Percentiles rank a stretch among this genome's conserved stretches.
Conservation (phyloP, 2,329 filamentous ascomycete species). For the Neofusicoccum cordaticola region DNA sequence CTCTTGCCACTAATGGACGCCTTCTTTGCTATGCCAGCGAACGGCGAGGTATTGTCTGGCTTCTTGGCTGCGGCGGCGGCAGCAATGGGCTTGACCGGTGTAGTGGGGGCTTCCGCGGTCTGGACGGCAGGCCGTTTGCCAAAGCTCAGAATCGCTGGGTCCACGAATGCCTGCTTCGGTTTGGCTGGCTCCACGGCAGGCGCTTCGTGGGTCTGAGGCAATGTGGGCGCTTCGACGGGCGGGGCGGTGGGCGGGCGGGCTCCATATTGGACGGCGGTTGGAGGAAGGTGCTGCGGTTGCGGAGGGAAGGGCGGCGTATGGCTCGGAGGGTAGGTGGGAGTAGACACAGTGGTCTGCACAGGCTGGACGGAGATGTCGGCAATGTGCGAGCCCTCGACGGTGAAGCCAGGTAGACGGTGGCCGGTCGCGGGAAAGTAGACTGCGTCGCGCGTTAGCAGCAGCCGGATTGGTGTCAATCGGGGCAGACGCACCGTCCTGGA, state of each 20-base stretch:
- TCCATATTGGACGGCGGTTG: constrained; percentile 25
- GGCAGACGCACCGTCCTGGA: constrained; percentile 62
- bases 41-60: constrained; percentile 38
- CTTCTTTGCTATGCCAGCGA: constrained; percentile 32
- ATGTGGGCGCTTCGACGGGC: constrained; percentile 24
- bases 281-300: constrained; percentile 8
- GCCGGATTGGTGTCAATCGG: not conserved
- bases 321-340: constrained; percentile 12
- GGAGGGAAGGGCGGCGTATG: constrained; percentile 16
- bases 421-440: constrained; percentile 56
- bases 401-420: constrained; percentile 52
- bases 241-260: constrained; percentile 19
- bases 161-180: constrained; percentile 58
- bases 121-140: constrained; percentile 31
- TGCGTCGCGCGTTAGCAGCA: constrained; percentile 21
- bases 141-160: constrained; percentile 79
- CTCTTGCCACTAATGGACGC: constrained; percentile 23
- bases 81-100: constrained; percentile 41
- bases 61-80: constrained; percentile 32
- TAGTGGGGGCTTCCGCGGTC: constrained; percentile 37
- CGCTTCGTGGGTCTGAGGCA: not conserved
- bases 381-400: constrained; percentile 57
- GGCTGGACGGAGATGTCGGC: constrained; percentile 56
- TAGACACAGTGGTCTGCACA: constrained; percentile 24
- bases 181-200: constrained; percentile 19